phyloP scores from a whole-genome alignment of 345 rosid species.

The Eucalyptus marginata region DNA sequence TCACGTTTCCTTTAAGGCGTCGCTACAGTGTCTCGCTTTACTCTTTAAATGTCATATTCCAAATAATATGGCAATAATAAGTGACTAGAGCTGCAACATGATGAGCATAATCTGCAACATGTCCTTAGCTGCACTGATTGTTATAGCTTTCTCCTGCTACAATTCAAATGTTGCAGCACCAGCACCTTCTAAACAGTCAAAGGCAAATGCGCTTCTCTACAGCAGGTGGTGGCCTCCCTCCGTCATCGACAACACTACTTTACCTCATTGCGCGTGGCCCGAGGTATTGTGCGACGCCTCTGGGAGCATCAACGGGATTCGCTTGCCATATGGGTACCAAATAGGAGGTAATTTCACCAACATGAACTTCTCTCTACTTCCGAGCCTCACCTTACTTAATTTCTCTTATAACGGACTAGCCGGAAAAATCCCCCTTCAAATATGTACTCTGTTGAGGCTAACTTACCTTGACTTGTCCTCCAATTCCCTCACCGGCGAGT shows the following conservation, averaged over 20 bases:
- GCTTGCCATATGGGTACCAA: not conserved
- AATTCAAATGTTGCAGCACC: not conserved
- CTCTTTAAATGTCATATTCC: not conserved
- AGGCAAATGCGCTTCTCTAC: not conserved
- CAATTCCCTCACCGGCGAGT: not conserved
- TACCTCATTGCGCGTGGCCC: not conserved
- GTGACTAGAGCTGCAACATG: not conserved
- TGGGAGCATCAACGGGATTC: not conserved
- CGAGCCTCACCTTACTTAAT: not conserved
- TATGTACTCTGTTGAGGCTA: not conserved
- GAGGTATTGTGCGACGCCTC: not conserved
- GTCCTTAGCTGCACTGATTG: not conserved
- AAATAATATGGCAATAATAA: too few species aligned
- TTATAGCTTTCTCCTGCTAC: not conserved
- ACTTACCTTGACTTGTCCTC: not conserved
- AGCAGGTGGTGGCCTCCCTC: not conserved
- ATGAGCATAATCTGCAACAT: not conserved
- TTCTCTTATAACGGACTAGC: not conserved
- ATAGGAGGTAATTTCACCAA: not conserved
- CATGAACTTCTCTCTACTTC: conserved; percentile 9
- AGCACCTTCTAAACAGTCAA: not conserved
- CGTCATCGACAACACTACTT: not conserved
- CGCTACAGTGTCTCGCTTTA: not conserved
- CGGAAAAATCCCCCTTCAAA: not conserved
- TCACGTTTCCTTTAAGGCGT: not conserved